phyloP scores from a whole-genome alignment of 169 alveolate genomes.

The Cryptosporidium baileyi region DNA sequence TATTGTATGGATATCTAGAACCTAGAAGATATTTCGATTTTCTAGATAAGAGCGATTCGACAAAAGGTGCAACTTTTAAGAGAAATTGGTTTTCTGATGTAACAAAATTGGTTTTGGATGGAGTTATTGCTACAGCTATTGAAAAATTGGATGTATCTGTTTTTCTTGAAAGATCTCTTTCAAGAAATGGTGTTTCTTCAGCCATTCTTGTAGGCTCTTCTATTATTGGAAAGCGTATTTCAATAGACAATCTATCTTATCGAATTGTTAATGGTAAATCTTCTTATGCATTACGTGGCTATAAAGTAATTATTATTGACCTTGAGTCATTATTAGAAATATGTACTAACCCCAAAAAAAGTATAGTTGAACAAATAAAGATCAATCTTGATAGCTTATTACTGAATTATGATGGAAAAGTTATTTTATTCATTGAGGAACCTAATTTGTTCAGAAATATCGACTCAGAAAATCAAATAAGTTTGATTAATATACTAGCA shows the following conservation, averaged over 20 bases:
- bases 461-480: too few species aligned
- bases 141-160: background rate
- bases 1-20: too few species aligned
- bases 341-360: too few species aligned
- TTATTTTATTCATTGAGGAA: constrained; percentile 14
- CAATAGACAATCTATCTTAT: background rate
- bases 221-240: background rate
- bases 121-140: background rate
- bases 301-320: background rate
- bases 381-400: too few species aligned
- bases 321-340: too few species aligned
- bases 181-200: background rate
- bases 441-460: background rate
- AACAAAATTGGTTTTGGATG: background rate
- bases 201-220: constrained; percentile 23
- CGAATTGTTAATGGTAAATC: background rate
- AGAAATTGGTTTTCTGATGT: too few species aligned
- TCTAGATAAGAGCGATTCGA: too few species aligned
- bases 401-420: constrained; percentile 2
- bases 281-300: background rate
- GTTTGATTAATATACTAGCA: background rate
- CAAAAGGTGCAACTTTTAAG: too few species aligned
- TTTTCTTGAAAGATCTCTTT: constrained; percentile 10
- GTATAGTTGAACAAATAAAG: too few species aligned
- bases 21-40: too few species aligned